A percentile compares a stretch with the other conserved stretches of the same genome.
phyloP scores from a whole-genome alignment of 108 stramenopile species.

The Nitzschia putrida region DNA sequence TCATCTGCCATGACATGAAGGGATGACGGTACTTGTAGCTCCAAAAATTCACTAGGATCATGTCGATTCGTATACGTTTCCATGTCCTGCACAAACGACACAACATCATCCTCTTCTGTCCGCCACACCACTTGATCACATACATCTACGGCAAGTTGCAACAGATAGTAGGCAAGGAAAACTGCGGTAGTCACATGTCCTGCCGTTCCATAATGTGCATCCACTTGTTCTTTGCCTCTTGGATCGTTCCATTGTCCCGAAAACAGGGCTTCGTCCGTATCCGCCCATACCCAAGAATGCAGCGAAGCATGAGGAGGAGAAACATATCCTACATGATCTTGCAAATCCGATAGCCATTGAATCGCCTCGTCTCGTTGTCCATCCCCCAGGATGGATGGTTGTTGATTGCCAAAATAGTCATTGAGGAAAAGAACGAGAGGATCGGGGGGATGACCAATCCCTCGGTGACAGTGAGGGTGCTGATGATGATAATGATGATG shows the following conservation, averaged over 20 bases:
- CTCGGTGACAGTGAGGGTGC: no score
- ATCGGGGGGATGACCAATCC: conserved; percentile 2
- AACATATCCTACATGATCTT: conserved; percentile 46
- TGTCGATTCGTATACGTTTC: no score
- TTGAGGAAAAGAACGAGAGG: conserved; percentile 63
- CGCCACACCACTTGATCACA: conserved; percentile 5
- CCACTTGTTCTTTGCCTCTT: conserved; percentile 1
- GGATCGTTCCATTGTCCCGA: conserved; percentile 46
- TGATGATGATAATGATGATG: not conserved
- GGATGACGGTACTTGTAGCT: no score
- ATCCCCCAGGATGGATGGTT: conserved; percentile 52
- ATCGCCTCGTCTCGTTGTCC: conserved; percentile 40
- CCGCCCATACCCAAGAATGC: conserved; percentile 46
- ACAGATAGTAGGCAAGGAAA: conserved; percentile 26
- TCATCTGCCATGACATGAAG: no score
- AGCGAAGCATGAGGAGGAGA: conserved; percentile 49
- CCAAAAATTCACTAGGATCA: no score
- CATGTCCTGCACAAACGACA: no score
- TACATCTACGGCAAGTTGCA: conserved; percentile 19
- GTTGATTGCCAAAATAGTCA: conserved; percentile 74
- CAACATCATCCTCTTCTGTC: no score
- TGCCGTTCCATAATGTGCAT: conserved; percentile 43
- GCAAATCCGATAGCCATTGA: conserved; percentile 49
- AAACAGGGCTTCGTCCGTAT: conserved; percentile 58
- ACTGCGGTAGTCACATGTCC: conserved; percentile 36